These are phyloP conservation scores for Mycena pura DNA, from an alignment of 768 basidiomycete species.

Conservation along the genomic window DNA sequence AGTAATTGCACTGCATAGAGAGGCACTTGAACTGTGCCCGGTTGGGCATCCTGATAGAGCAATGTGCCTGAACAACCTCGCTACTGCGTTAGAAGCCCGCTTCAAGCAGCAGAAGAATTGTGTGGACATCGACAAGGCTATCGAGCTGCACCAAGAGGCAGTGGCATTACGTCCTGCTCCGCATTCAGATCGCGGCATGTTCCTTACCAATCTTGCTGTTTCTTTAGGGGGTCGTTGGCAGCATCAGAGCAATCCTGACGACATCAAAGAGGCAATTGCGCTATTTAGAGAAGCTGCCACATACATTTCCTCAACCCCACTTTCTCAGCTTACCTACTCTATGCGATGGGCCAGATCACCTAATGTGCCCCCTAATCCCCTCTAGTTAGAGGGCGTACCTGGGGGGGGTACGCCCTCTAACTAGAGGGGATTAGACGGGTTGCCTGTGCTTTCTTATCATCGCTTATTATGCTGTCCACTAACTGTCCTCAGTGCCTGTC, in stretches of 20 bases:
- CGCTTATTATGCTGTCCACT: too few relatives aligned
- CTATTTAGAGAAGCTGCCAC: neutral
- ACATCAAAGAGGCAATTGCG: neutral
- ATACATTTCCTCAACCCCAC: neutral
- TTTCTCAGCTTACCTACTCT: neutral
- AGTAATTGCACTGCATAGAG: too few relatives aligned
- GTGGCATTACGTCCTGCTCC: neutral
- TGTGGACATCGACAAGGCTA: constrained; percentile 18
- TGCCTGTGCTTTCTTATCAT: too few relatives aligned
- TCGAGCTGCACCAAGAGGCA: neutral
- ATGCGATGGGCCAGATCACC: neutral
- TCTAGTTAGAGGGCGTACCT: too few relatives aligned
- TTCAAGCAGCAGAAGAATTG: neutral
- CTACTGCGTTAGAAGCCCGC: neutral
- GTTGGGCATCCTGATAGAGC: constrained; percentile 21
- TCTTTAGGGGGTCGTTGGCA: neutral
- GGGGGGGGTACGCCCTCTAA: too few relatives aligned
- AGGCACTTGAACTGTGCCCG: constrained; percentile 21
- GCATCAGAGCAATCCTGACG: neutral
- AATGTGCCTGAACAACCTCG: neutral
- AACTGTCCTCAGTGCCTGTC: too few relatives aligned
- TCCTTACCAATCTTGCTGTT: constrained; percentile 15
- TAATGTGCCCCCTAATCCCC: too few relatives aligned
- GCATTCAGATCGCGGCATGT: constrained; percentile 5
- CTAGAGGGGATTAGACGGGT: too few relatives aligned